Percentiles rank a stretch among this genome's conserved stretches.
These are phyloP conservation scores for Phialemoniopsis sp. DNA, from an alignment of 2,329 filamentous ascomycete species.

Conservation along the genomic window DNA sequence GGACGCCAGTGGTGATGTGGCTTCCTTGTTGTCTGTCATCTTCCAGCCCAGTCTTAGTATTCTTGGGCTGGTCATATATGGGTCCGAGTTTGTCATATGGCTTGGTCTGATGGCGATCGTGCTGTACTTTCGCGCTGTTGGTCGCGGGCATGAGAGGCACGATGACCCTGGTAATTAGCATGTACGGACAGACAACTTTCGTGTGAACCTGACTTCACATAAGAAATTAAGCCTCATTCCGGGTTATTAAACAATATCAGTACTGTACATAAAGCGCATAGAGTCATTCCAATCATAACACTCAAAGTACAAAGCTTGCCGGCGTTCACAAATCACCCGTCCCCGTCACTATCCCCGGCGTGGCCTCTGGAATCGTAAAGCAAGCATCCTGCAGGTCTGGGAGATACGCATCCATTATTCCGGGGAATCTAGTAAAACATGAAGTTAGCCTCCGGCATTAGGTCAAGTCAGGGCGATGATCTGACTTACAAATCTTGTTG, in stretches of 20 bases:
- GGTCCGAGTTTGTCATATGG: constrained; percentile 62
- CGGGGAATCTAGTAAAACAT: constrained; percentile 3
- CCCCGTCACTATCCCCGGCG: background rate
- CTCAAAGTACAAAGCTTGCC: too few relatives aligned
- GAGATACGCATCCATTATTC: constrained; percentile 14
- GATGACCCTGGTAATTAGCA: too few relatives aligned
- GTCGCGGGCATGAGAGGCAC: too few relatives aligned
- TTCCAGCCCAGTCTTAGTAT: constrained; percentile 56
- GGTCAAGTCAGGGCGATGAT: background rate
- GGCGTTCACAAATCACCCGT: too few relatives aligned
- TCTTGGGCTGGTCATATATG: constrained; percentile 64
- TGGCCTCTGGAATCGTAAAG: constrained; percentile 5
- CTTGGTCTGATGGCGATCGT: constrained; percentile 62
- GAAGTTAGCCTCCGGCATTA: background rate
- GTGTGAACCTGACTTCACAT: too few relatives aligned
- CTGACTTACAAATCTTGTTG: constrained; percentile 11
- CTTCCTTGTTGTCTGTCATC: constrained; percentile 60
- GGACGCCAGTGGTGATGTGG: constrained; percentile 65
- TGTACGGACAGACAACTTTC: too few relatives aligned
- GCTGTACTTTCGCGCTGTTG: constrained; percentile 38
- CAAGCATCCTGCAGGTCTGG: constrained; percentile 12
- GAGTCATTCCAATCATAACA: too few relatives aligned
- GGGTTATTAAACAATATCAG: too few relatives aligned
- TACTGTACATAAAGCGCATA: too few relatives aligned
- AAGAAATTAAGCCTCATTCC: too few relatives aligned